A percentile compares a stretch with the other conserved stretches of the same genome.
These are phyloP conservation scores for Chenopodium album DNA, from an alignment of 148 eudicot species.

Conservation along the genomic window DNA sequence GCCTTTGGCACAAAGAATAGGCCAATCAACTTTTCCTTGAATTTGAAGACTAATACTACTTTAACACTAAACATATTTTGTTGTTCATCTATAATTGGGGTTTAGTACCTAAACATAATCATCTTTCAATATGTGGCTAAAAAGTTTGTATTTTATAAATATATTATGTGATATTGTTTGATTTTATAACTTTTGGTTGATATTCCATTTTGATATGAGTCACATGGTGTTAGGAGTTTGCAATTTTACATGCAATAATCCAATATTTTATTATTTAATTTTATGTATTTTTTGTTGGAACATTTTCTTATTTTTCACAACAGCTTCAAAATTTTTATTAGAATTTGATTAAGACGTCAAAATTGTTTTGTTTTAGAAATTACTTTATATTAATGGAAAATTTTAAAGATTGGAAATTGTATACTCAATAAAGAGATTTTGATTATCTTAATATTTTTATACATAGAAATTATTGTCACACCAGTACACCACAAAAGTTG, in stretches of 20 bases:
- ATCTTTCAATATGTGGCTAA: not conserved
- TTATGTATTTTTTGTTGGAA: not conserved
- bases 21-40: slow-evolving; percentile 12
- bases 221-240: not conserved
- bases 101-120: not conserved
- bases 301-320: not conserved
- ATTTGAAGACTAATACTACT: slow-evolving; percentile 10
- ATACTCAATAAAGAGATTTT: no score
- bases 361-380: not conserved
- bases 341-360: not conserved
- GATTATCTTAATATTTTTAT: no score
- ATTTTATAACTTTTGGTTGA: not conserved
- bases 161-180: slow-evolving; percentile 16
- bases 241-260: no score
- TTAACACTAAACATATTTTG: not conserved
- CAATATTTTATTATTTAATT: not conserved
- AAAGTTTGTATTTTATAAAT: not conserved
- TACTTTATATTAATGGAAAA: no score
- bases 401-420: no score
- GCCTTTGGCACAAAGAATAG: slow-evolving; percentile 7
- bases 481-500: no score
- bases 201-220: slow-evolving; percentile 2
- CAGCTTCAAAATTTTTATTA: not conserved
- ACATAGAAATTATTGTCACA: no score
- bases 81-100: slow-evolving; percentile 3